phyloP scores from a whole-genome alignment of 2,329 filamentous ascomycete genomes.

The Cytospora piceae region DNA sequence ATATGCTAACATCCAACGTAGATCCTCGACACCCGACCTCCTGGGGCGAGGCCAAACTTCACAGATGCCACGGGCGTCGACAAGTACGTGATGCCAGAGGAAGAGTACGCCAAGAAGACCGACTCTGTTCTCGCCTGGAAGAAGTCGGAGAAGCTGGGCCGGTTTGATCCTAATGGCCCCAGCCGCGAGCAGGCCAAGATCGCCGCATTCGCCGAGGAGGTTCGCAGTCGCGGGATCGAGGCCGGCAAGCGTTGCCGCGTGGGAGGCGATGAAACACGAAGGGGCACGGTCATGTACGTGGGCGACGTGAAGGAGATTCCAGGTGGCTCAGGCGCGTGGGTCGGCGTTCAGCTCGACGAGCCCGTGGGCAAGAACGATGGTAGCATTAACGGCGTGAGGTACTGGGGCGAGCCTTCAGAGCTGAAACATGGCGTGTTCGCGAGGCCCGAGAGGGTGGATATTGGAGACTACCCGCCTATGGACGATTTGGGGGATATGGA shows the following conservation, averaged over 20 bases:
- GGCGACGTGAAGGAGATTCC: constrained; percentile 77
- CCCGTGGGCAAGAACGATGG: constrained; percentile 83
- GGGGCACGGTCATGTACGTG: constrained; percentile 72
- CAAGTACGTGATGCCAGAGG: constrained; percentile 86
- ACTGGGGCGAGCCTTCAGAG: constrained; percentile 68
- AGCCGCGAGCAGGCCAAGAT: constrained; percentile 74
- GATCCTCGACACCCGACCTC: constrained; percentile 81
- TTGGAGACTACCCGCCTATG: constrained; percentile 71
- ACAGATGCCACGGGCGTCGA: constrained; percentile 79
- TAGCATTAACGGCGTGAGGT: constrained; percentile 64
- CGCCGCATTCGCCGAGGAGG: constrained; percentile 68
- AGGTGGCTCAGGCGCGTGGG: constrained; percentile 66
- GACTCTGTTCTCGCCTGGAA: constrained; percentile 97
- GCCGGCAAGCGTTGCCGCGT: constrained; percentile 67
- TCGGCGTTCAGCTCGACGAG: constrained; percentile 77
- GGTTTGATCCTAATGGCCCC: constrained; percentile 86
- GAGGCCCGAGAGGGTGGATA: constrained; percentile 75
- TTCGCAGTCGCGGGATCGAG: constrained; percentile 69
- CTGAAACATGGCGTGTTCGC: constrained; percentile 80
- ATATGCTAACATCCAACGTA: constrained; percentile 44
- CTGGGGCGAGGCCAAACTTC: constrained; percentile 75
- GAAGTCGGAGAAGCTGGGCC: constrained; percentile 89
- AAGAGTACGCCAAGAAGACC: constrained; percentile 82
- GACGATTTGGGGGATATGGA: constrained; percentile 80
- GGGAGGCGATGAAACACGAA: constrained; percentile 67